Base-by-base conservation (phyloP, 1,139 yeast species). In the Lodderomyces oxycetoniae region DNA sequence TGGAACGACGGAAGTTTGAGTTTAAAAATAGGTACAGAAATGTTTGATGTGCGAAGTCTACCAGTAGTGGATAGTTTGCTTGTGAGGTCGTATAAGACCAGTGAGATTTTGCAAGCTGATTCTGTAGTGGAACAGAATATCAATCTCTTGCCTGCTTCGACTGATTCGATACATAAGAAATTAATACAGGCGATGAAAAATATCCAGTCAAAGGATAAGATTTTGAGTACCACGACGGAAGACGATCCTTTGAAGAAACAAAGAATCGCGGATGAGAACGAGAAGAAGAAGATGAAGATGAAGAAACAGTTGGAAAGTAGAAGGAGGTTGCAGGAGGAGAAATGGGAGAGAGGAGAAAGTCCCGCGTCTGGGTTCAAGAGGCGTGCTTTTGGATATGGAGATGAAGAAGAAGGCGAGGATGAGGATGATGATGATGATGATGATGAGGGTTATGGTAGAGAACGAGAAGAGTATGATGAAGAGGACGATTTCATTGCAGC, bases 1-100 rank as follows among this genome's bases (percentile, higher is more conserved):
- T 91, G 99, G 99, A 82, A 84, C 38, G 97, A 91, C 58, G 99
- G 98, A 0, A 70, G 85, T 4, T 59, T 81, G 44, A 87, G 96
- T 2, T 64, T 91, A 42, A 89, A 87, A 49, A 64, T 93, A 30
- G 99, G 99, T 13, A 71, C 69, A 32, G 98, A 91, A 58, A 71
- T 83, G 46, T 91, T 89, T 49, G 97, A 89, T 53, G 79, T 86
- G 38, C 69, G 76, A 39, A 64, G 74, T 15, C 71, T 77, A 39
- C 77, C 82, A n/a, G 66, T 79, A 30, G 77, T 74, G 36, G 94
- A 88, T 54, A 79, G 84, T 31, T 76, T 82, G 40, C 63, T 91
- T 39, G 81, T 86, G 1, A 71, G 76, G 34, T 76, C 88, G 26
- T 86, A 83, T 48, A 83, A 82, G 42, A 77, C 73, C 28, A 79